Conservation (phyloP, 1,139 yeast species). For the Pichia sp. region DNA sequence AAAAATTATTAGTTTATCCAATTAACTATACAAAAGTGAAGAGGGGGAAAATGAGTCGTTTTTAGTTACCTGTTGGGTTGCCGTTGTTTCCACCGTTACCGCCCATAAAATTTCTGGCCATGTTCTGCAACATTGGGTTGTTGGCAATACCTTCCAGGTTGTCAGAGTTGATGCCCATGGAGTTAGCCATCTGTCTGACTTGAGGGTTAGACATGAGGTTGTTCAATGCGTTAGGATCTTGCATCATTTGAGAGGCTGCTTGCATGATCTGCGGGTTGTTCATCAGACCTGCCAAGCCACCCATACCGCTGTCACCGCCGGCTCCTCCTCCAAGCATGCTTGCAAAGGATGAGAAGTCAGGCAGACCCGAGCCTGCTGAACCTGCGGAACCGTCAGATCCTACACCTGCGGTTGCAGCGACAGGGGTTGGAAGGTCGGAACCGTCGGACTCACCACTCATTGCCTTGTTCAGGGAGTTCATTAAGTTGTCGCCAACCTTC, state of each 20-base stretch:
- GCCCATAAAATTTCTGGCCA: slow-evolving; percentile 60
- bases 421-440: slow-evolving; percentile 28
- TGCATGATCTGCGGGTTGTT: slow-evolving; percentile 87
- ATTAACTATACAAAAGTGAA: background rate
- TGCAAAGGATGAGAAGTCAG: slow-evolving; percentile 66
- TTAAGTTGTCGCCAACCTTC: slow-evolving; percentile 72
- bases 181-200: slow-evolving; percentile 70
- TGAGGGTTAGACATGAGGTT: slow-evolving; percentile 81
- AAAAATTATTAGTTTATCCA: background rate
- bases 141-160: slow-evolving; percentile 63
- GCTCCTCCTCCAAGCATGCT: slow-evolving; percentile 54
- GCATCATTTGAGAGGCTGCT: slow-evolving; percentile 92
- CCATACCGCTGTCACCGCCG: slow-evolving; percentile 53
- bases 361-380: slow-evolving; percentile 39
- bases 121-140: slow-evolving; percentile 69
- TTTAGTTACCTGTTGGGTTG: background rate
- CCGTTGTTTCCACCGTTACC: slow-evolving; percentile 26
- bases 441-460: slow-evolving; percentile 19
- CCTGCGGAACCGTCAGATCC: slow-evolving; percentile 36
- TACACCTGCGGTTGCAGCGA: slow-evolving; percentile 31
- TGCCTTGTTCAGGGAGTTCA: slow-evolving; percentile 35
- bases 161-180: slow-evolving; percentile 40
- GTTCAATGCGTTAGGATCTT: slow-evolving; percentile 74
- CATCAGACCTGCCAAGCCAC: slow-evolving; percentile 66
- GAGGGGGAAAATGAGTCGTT: background rate